These are phyloP conservation scores for Lepidium campestre DNA, from an alignment of 441 rosid species.

Conservation along the genomic window DNA sequence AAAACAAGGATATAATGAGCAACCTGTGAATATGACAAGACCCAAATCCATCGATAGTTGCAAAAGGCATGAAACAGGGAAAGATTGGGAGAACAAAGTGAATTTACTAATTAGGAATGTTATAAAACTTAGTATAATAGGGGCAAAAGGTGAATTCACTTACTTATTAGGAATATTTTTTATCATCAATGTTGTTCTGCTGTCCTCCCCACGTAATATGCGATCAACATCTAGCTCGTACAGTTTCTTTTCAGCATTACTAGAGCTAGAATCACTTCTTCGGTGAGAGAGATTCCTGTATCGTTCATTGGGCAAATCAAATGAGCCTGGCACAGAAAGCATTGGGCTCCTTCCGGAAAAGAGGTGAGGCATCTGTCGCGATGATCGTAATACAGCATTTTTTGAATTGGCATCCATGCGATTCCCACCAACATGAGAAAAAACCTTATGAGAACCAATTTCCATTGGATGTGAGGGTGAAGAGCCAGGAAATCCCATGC, in stretches of 20 bases:
- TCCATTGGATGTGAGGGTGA: constrained; percentile 53
- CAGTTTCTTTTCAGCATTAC: constrained; percentile 54
- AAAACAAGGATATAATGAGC: background rate
- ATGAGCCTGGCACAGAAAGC: constrained; percentile 43
- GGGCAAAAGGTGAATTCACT: background rate
- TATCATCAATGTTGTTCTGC: constrained; percentile 67
- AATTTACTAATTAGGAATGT: background rate
- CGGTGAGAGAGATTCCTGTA: constrained; percentile 54
- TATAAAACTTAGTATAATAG: background rate
- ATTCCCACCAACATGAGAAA: constrained; percentile 45
- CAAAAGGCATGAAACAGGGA: background rate
- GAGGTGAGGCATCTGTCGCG: constrained; percentile 58
- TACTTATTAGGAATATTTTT: constrained; percentile 80
- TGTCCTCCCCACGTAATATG: constrained; percentile 53
- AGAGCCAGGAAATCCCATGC: constrained; percentile 41
- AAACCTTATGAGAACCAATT: constrained; percentile 43
- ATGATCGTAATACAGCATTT: constrained; percentile 43
- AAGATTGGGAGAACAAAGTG: too few species aligned
- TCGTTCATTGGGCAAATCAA: constrained; percentile 56
- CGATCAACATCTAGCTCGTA: constrained; percentile 66
- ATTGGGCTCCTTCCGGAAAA: constrained; percentile 56
- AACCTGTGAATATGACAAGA: background rate
- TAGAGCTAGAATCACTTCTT: constrained; percentile 53
- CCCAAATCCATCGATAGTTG: too few species aligned
- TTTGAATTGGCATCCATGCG: constrained; percentile 41